These are phyloP conservation scores for Paraphoma sp. DNA, from an alignment of 2,329 filamentous ascomycete species.

Conservation along the genomic window DNA sequence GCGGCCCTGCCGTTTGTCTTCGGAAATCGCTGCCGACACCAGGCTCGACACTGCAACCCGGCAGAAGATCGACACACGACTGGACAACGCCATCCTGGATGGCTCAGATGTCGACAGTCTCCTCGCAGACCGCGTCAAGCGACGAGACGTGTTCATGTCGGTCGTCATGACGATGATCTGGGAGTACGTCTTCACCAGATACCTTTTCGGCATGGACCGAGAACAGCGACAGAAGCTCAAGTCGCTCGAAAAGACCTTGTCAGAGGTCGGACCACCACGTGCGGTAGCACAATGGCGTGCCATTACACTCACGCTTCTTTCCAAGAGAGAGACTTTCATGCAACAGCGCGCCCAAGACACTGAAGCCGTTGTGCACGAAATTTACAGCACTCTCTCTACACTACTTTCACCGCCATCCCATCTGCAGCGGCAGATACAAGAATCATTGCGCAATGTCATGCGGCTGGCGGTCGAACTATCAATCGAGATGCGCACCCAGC, in stretches of 20 bases:
- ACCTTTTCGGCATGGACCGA: slow-evolving; percentile 97
- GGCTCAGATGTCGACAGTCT: slow-evolving; percentile 91
- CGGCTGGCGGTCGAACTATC: slow-evolving; percentile 87
- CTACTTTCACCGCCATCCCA: slow-evolving; percentile 87
- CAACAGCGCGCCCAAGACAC: slow-evolving; percentile 87
- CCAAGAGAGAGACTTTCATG: slow-evolving; percentile 79
- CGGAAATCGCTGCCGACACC: slow-evolving; percentile 74
- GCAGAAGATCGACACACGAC: slow-evolving; percentile 89
- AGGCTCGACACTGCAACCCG: slow-evolving; percentile 42
- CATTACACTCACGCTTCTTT: slow-evolving; percentile 88
- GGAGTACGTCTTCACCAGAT: slow-evolving; percentile 98
- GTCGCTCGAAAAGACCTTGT: slow-evolving; percentile 87
- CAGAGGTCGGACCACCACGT: slow-evolving; percentile 82
- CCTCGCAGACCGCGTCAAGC: slow-evolving; percentile 83
- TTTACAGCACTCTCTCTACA: slow-evolving; percentile 81
- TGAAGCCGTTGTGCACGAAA: slow-evolving; percentile 91
- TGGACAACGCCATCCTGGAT: slow-evolving; percentile 94
- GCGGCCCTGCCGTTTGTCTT: slow-evolving; percentile 81
- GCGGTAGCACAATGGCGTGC: slow-evolving; percentile 98
- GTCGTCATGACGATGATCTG: slow-evolving; percentile 99
- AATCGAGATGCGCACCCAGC: slow-evolving; percentile 96
- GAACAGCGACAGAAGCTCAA: slow-evolving; percentile 98
- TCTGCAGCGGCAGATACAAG: slow-evolving; percentile 79
- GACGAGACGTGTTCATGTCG: slow-evolving; percentile 96
- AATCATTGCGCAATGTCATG: slow-evolving; percentile 86